These are phyloP conservation scores for Mycena chlorophos DNA, from an alignment of 768 basidiomycete species.

Conservation along the genomic window DNA sequence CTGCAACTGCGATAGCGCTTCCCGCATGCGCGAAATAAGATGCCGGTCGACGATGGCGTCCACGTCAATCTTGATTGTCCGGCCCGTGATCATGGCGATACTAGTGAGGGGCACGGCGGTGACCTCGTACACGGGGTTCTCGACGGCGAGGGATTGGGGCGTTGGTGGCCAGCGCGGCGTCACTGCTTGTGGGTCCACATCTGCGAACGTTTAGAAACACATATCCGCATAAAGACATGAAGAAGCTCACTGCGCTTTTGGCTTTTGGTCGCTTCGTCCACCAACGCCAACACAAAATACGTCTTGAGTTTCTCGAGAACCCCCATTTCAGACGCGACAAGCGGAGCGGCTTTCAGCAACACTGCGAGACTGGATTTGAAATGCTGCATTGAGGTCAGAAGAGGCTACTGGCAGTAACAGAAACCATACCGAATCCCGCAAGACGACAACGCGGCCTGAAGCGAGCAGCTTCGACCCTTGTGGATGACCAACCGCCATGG, in stretches of 20 bases:
- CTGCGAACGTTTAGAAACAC: constrained; percentile 36
- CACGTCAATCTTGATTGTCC: constrained; percentile 74
- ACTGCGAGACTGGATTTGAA: constrained; percentile 71
- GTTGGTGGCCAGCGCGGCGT: constrained; percentile 79
- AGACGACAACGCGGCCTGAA: constrained; percentile 77
- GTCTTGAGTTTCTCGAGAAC: constrained; percentile 49
- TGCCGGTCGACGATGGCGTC: constrained; percentile 67
- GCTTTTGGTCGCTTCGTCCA: constrained; percentile 60
- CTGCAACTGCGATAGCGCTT: constrained; percentile 52
- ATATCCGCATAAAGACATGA: background rate
- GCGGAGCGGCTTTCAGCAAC: constrained; percentile 63
- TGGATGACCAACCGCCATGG: constrained; percentile 56
- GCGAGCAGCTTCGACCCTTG: constrained; percentile 69
- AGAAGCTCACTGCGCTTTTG: constrained; percentile 48
- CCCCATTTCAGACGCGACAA: constrained; percentile 45
- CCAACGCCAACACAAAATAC: constrained; percentile 73
- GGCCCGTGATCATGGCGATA: constrained; percentile 72
- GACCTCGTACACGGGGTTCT: constrained; percentile 67
- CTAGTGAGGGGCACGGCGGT: constrained; percentile 65
- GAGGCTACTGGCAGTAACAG: background rate
- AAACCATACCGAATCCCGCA: constrained; percentile 73
- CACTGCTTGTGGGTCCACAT: constrained; percentile 54
- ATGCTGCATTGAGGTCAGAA: constrained; percentile 52
- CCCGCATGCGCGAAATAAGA: constrained; percentile 60
- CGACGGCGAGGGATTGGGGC: constrained; percentile 45